These are phyloP conservation scores for Auricularia cornea DNA, from an alignment of 768 basidiomycete species.

Conservation along the genomic window DNA sequence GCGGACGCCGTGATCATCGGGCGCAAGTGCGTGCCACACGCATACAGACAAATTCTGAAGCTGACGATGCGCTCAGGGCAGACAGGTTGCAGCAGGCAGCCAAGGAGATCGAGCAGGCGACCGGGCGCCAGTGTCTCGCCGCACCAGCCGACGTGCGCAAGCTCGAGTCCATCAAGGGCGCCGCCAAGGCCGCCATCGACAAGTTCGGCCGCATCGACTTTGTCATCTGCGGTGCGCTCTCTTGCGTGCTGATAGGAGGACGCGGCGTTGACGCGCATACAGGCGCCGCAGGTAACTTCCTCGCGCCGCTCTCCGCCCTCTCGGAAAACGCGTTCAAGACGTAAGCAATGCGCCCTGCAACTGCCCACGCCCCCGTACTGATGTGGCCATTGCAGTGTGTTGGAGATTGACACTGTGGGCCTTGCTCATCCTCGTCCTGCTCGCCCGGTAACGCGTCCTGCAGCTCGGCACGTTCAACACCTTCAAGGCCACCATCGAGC, in stretches of 20 bases:
- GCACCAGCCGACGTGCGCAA: conserved; percentile 78
- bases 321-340: conserved; percentile 89
- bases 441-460: not conserved
- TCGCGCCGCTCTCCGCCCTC: conserved; percentile 74
- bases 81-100: conserved; percentile 66
- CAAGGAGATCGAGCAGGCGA: conserved; percentile 56
- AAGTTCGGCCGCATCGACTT: conserved; percentile 86
- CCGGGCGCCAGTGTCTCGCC: conserved; percentile 64
- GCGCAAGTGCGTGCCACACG: conserved; percentile 47
- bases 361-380: not conserved
- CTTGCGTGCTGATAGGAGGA: not conserved
- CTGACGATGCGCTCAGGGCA: conserved; percentile 35
- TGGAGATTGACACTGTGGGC: conserved; percentile 86
- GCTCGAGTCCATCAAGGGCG: conserved; percentile 59
- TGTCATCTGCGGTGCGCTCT: conserved; percentile 77
- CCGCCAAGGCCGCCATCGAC: conserved; percentile 66
- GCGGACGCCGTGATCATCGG: conserved; percentile 77
- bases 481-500: conserved; percentile 78
- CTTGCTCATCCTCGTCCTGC: not conserved
- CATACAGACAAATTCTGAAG: conserved; percentile 1
- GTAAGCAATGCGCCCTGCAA: not conserved
- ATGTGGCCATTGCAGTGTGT: conserved; percentile 32
- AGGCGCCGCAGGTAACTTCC: conserved; percentile 96
- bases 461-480: conserved; percentile 92
- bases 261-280: not conserved